phyloP scores from a whole-genome alignment of 495 filamentous ascomycete species.

The Neurospora sp. region DNA sequence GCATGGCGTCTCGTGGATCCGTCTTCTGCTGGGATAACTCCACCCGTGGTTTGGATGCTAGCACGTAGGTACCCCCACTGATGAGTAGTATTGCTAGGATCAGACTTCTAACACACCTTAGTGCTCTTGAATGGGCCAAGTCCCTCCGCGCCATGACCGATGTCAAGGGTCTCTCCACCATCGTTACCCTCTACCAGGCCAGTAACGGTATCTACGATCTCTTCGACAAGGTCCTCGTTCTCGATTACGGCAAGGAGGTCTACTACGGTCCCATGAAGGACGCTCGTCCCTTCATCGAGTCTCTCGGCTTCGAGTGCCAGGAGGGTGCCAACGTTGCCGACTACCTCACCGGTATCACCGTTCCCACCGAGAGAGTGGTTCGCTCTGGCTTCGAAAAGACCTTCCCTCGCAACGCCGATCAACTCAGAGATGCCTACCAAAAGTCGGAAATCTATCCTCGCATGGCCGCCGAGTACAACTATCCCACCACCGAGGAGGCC shows the following conservation, averaged over 20 bases:
- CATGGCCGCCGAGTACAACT: conserved; percentile 40
- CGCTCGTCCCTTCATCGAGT: conserved; percentile 46
- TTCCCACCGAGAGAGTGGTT: conserved; percentile 17
- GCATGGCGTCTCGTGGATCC: conserved; percentile 13
- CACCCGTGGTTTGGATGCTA: conserved; percentile 39
- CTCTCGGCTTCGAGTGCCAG: conserved; percentile 41
- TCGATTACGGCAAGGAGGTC: conserved; percentile 54
- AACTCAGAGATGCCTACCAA: conserved; percentile 30
- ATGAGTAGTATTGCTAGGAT: background rate
- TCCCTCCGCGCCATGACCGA: conserved; percentile 44
- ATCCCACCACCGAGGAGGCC: conserved; percentile 35
- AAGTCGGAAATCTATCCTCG: conserved; percentile 23
- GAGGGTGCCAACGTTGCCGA: conserved; percentile 47
- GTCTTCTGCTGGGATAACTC: conserved; percentile 44
- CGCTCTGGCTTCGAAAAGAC: conserved; percentile 22
- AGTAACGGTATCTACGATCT: conserved; percentile 55
- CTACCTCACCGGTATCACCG: conserved; percentile 42
- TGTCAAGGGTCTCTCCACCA: conserved; percentile 41
- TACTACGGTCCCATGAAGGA: conserved; percentile 47
- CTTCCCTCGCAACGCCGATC: conserved; percentile 38
- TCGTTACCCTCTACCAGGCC: conserved; percentile 66
- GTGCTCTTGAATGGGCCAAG: conserved; percentile 37
- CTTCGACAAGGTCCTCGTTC: conserved; percentile 52
- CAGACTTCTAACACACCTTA: conserved; percentile 12
- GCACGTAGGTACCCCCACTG: conserved; percentile 9